Conservation (phyloP, 2,329 filamentous ascomycete species). For the Amesomyces nigricolor region DNA sequence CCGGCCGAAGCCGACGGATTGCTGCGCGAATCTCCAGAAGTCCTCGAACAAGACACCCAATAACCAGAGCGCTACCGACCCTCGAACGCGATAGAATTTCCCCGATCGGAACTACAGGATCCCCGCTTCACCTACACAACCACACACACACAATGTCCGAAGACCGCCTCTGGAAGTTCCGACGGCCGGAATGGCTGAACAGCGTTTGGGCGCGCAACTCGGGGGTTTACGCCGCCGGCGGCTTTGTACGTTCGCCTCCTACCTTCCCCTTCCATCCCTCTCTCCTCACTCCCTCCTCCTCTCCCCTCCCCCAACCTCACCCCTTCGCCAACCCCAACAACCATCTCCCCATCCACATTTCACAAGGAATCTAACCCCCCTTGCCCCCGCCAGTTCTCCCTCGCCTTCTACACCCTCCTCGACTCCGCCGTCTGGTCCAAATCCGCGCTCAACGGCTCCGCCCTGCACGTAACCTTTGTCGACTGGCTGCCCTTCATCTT, state of each 20-base stretch:
- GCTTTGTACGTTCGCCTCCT: slow-evolving; percentile 45
- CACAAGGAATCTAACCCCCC: slow-evolving; percentile 10
- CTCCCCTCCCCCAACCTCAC: too few species aligned
- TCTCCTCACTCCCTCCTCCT: background rate
- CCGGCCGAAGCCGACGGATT: background rate
- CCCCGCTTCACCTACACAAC: background rate
- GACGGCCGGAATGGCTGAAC: slow-evolving; percentile 61
- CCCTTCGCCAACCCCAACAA: background rate
- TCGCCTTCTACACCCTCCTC: slow-evolving; percentile 64
- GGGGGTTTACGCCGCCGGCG: slow-evolving; percentile 58
- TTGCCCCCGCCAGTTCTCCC: slow-evolving; percentile 48
- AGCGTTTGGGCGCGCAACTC: slow-evolving; percentile 58
- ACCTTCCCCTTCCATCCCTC: background rate
- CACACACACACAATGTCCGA: slow-evolving; percentile 46
- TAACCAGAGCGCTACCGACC: background rate
- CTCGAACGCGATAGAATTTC: too few species aligned
- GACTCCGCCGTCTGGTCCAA: slow-evolving; percentile 64
- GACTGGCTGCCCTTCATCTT: slow-evolving; percentile 67
- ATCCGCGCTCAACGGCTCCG: slow-evolving; percentile 52
- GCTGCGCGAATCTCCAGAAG: background rate
- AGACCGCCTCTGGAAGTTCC: slow-evolving; percentile 62
- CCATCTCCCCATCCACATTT: background rate
- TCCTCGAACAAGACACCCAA: background rate
- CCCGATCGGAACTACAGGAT: background rate
- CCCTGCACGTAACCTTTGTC: slow-evolving; percentile 59